Base-by-base conservation (phyloP, 2,329 filamentous ascomycete genomes). In the Botrytis sinoallii region DNA sequence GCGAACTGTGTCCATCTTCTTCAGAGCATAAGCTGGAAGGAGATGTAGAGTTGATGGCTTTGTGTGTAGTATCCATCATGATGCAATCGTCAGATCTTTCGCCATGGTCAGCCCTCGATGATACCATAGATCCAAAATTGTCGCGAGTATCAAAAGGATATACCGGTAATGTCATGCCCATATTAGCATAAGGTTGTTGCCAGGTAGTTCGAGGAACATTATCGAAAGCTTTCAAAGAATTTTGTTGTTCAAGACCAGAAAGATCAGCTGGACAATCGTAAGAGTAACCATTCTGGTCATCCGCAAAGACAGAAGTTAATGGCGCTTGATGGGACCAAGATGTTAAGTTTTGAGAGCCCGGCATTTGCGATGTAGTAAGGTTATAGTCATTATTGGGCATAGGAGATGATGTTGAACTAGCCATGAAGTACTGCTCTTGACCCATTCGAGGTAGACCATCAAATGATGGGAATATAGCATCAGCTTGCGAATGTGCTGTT, bases 1-100 rank as follows among this genome's bases (percentile, higher is more conserved):
- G 75, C 40, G 77, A 76, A 38, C 74, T 79, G n/a, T 72, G 70
- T 9, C 66, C 77, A 32, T 78, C 77, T 52, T 81, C 82, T 22
- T 79, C 79, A 38, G 77, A 77, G 71, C 73, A 67, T 61, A 77
- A 75, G 46, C 73, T 74, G 8, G 75, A 76, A n/a, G 77, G 75
- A 29, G 76, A 66, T n/a, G 68, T 57, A 63, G 75, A 75, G 7
- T 68, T 42, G 29, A 75, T 48, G 8, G 73, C 64, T 12, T 74
- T 74, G 4, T 75, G 74, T 9, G 59, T n/a, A 18, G 29, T 9
- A 32, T 73, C 55, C 48, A 61, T 35, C 71, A 73, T 69, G n/a
- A 52, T n/a, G 64, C 65, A 69, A 46, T 73, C 71, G 20, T 73
- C 55, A 25, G 16, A 25, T 32, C 71, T 69, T 48, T 25, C 71